These are phyloP conservation scores for Mycocentrospora acerina DNA, from an alignment of 2,329 filamentous ascomycete species.

Conservation along the genomic window DNA sequence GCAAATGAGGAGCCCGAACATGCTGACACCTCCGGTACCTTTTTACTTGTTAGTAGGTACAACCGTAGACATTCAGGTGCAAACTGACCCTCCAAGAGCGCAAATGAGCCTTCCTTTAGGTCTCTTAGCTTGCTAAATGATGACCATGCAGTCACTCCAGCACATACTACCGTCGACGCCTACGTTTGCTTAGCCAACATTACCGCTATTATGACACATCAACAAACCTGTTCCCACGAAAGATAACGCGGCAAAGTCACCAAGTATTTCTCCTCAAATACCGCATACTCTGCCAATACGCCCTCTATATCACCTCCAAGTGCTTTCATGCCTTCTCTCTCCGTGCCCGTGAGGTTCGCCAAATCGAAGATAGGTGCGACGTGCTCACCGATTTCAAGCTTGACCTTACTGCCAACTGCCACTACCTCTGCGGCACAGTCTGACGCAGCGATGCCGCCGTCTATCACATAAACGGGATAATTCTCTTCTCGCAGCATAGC, in stretches of 20 bases:
- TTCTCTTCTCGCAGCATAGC: slow-evolving; percentile 23
- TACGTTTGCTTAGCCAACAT: background rate
- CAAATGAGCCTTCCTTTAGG: slow-evolving; percentile 9
- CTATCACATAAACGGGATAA: slow-evolving; percentile 12
- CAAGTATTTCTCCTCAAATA: slow-evolving; percentile 26
- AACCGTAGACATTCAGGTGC: background rate
- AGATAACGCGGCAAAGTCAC: slow-evolving; percentile 24
- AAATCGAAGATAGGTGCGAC: slow-evolving; percentile 19
- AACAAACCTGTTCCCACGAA: slow-evolving; percentile 29
- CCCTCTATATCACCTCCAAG: slow-evolving; percentile 16
- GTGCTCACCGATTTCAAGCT: slow-evolving; percentile 25
- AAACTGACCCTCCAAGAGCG: slow-evolving; percentile 16
- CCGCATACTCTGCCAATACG: slow-evolving; percentile 25
- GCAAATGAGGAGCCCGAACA: slow-evolving; percentile 31
- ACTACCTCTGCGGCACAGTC: slow-evolving; percentile 30
- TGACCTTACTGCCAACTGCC: slow-evolving; percentile 17
- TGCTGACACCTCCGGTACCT: slow-evolving; percentile 47
- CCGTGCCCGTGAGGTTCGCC: slow-evolving; percentile 11
- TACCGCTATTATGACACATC: background rate
- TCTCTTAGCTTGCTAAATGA: slow-evolving; percentile 16
- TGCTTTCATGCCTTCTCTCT: slow-evolving; percentile 4
- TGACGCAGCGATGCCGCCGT: slow-evolving; percentile 22
- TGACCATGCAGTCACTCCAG: slow-evolving; percentile 28
- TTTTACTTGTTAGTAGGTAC: background rate
- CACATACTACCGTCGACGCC: slow-evolving; percentile 25